These are phyloP conservation scores for Fusarium circinatum DNA, from an alignment of 2,329 filamentous ascomycete genomes.

Conservation along the genomic window DNA sequence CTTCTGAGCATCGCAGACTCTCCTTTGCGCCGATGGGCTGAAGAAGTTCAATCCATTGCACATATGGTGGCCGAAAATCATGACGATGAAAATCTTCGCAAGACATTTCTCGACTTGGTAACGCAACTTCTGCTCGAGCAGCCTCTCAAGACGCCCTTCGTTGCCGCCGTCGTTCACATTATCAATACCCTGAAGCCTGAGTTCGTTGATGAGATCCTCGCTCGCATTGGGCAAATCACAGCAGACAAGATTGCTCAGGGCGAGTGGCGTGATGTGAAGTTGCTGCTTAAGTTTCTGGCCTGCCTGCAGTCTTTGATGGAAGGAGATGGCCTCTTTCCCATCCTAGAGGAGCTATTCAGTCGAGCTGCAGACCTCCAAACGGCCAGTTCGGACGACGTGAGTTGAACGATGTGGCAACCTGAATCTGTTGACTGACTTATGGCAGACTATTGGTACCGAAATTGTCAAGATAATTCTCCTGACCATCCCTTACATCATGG, in stretches of 20 bases:
- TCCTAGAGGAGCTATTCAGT: constrained; percentile 90
- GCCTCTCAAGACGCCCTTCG: constrained; percentile 96
- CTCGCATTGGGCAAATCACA: constrained; percentile 66
- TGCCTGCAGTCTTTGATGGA: constrained; percentile 83
- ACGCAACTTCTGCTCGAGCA: constrained; percentile 87
- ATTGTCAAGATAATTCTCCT: constrained; percentile 96
- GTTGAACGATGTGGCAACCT: constrained; percentile 47
- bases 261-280: constrained; percentile 91
- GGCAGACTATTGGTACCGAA: constrained; percentile 77
- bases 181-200: constrained; percentile 82
- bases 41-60: constrained; percentile 80
- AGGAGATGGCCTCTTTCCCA: constrained; percentile 84
- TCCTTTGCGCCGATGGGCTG: constrained; percentile 79
- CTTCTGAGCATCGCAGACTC: constrained; percentile 85
- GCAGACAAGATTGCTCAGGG: constrained; percentile 77
- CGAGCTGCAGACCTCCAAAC: constrained; percentile 94
- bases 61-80: constrained; percentile 83
- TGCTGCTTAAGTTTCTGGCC: constrained; percentile 88
- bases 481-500: constrained; percentile 90
- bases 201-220: constrained; percentile 76
- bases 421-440: constrained; percentile 16
- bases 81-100: constrained; percentile 83
- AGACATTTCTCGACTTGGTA: constrained; percentile 76
- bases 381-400: constrained; percentile 89
- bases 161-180: constrained; percentile 83